Evolutionary conservation across 768 basidiomycete genomes (phyloP).

Genomic region (Trametes coccinea): DNA sequence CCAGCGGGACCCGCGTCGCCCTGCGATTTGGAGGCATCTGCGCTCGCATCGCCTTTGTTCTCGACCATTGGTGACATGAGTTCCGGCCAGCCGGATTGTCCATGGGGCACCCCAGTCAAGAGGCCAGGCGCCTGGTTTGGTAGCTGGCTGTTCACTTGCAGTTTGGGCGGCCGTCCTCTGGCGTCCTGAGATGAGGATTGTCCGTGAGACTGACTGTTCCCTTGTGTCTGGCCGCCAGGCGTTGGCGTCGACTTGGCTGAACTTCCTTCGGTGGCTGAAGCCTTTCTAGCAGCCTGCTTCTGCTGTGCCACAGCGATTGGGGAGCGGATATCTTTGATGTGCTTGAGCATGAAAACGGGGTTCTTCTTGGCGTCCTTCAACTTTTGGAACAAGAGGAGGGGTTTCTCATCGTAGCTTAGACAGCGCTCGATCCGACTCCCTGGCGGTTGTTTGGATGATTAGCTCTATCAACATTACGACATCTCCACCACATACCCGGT

Average conservation of each 20-base stretch:
- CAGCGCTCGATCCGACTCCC: constrained; percentile 88
- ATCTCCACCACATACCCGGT: constrained; percentile 56
- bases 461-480: not conserved
- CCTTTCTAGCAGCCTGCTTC: constrained; percentile 90
- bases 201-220: constrained; percentile 41
- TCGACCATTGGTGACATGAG: constrained; percentile 60
- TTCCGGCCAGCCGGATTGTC: constrained; percentile 79
- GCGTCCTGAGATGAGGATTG: constrained; percentile 32
- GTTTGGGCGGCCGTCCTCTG: constrained; percentile 57
- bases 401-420: constrained; percentile 97
- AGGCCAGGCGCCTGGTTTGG: constrained; percentile 46
- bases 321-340: constrained; percentile 95
- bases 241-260: constrained; percentile 37
- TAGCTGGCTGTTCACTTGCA: constrained; percentile 62
- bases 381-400: constrained; percentile 93
- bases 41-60: constrained; percentile 36
- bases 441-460: constrained; percentile 28
- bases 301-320: constrained; percentile 96
- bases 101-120: constrained; percentile 56
- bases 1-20: constrained; percentile 25
- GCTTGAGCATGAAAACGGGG: constrained; percentile 98
- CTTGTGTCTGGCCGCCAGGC: constrained; percentile 32
- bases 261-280: constrained; percentile 39
- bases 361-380: constrained; percentile 97
- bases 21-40: constrained; percentile 41